Base-by-base conservation (phyloP, 2,329 filamentous ascomycete genomes). In the Colletotrichum magnum region DNA sequence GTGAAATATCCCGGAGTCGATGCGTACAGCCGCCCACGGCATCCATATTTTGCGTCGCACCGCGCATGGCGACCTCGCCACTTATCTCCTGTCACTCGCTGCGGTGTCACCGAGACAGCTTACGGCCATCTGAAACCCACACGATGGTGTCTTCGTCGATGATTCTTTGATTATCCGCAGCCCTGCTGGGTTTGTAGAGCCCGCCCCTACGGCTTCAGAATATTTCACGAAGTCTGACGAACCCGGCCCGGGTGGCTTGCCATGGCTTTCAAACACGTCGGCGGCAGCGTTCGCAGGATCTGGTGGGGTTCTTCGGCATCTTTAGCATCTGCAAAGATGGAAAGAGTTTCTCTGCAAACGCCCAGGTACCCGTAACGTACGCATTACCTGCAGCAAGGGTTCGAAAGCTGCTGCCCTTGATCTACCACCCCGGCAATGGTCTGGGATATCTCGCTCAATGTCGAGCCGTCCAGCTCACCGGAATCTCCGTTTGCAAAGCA, bases 1-100 rank as follows among this genome's bases (percentile, higher is more conserved):
- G 74, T 74, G 60, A 70, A 71, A 72, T 54, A 64, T 70, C 77
- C 79, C 79, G 77, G 77, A 77, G 75, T 78, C 77, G 73, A 76
- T 77, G 79, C 77, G 76, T 71, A 78, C 75, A 78, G 72, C 78
- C 78, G 78, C 60, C 47, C 69, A 56, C 66, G 47, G 59, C 62
- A 61, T 73, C 72, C 73, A 50, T 43, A 73, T 70, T 15, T 69
- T 62, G 72, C 71, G 74, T 75, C 69, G 64, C 72, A 75, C 75
- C 63, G 26, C 58, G 62, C 62, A 69, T 67, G 67, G 58, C 65
- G 58, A 70, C 54, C 62, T 70, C 60, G 65, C 71, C 68, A 60
- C 70, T 64, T 69, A 52, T 75, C 70, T 71, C 76, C 76, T 78
- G 76, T 77, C 76, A 78, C 76, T 75, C 74, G 70, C 72, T 77